Evolutionary conservation across 495 filamentous ascomycete species (phyloP), one percentile per base, ranked within the genome.

Genomic region (Xylaria flabelliformis): DNA sequence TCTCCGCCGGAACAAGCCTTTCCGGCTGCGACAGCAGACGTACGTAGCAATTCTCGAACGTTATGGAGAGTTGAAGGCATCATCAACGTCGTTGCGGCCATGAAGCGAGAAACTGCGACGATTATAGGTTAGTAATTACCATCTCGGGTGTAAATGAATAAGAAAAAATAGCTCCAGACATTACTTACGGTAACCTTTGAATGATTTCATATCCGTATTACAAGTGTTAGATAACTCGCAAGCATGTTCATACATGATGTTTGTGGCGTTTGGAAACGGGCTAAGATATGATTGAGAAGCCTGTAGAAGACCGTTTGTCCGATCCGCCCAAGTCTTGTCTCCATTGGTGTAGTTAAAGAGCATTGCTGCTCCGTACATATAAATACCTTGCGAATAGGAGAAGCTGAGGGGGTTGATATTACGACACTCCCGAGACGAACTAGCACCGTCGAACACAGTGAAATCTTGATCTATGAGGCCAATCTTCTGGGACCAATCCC

Each of bases 171-270:
- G 0, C 19, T 1, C 13, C 8, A 4, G 13, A 29, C 29, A 42
- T 41, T 41, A 56, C 65, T 67, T 56, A 67, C 65, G 85, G 74
- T 93, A 93, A 41, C 89, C 91, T 80, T 96, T 96, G 87, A 95
- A 96, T 42, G 90, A 88, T 64, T 89, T 88, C 83, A 92, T 90
- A 76, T 96, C 93, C 70, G 84, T 80, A 77, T 93, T 90, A 82
- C 93, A 95, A 0, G 75, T 82, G 59, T 83, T 77, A 41, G 79
- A 80, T 2, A 87, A 80, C 78, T 95, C 93, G 83, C 93, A 96
- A n/a, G 89, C 88, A 70, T 87, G 82, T 80, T 96, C 93, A 73
- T 86, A 88, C 85, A 92, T 89, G 74, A 90, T 82, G 74, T 88
- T 81, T 55, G 83, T 85, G 24, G 85, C 78, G 72, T 86, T 86